Evolutionary conservation across 2,329 filamentous ascomycete genomes (phyloP).

Genomic region (Monosporascus ibericus): DNA sequence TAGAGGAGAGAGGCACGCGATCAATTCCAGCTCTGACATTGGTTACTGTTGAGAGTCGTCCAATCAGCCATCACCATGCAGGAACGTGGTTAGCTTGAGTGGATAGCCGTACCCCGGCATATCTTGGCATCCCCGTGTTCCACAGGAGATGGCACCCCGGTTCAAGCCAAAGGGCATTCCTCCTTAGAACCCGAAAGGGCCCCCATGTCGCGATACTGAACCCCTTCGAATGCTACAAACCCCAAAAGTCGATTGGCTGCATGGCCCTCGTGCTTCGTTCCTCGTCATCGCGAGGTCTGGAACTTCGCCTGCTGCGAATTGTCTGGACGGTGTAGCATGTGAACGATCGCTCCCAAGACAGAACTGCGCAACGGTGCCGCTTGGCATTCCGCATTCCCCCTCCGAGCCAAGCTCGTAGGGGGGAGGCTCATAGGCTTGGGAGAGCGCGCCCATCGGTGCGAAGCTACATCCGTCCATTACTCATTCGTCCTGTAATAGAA

Average conservation of each 20-base stretch:
- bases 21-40: constrained; percentile 23
- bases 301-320: neutral
- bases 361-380: no score
- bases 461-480: no score
- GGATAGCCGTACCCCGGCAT: constrained; percentile 6
- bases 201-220: neutral
- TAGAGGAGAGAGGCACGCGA: constrained; percentile 23
- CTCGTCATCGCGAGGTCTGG: neutral
- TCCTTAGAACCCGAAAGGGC: neutral
- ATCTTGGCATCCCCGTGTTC: neutral
- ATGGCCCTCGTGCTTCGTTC: neutral
- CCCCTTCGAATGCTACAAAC: neutral
- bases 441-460: no score
- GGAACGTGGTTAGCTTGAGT: constrained; percentile 23
- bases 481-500: no score
- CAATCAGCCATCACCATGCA: constrained; percentile 12
- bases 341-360: no score
- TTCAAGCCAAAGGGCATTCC: neutral
- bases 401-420: no score
- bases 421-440: no score
- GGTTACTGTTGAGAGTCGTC: constrained; percentile 10
- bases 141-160: neutral
- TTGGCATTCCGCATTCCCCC: no score
- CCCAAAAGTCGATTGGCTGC: neutral
- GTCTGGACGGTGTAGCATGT: no score